These are phyloP conservation scores for Rossbeevera mucosa DNA, from an alignment of 768 basidiomycete genomes.

Conservation along the genomic window DNA sequence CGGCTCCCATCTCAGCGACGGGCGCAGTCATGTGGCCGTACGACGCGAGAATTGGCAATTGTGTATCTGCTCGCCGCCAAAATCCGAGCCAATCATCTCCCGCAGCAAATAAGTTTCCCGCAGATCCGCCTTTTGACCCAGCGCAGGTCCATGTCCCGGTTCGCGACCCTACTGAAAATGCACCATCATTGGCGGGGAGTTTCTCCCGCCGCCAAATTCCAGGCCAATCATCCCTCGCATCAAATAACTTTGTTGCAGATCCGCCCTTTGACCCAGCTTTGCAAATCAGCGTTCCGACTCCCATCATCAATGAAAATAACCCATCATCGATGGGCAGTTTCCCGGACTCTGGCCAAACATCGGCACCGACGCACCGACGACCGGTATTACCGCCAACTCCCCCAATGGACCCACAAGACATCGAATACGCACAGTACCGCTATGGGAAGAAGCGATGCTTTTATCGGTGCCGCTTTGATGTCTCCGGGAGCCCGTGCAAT, in stretches of 20 bases:
- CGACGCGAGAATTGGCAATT: background rate
- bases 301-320: constrained; percentile 1
- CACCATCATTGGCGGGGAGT: background rate
- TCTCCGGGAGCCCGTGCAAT: constrained; percentile 22
- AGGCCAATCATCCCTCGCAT: background rate
- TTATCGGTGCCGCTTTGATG: constrained; percentile 26
- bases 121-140: background rate
- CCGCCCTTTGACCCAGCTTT: background rate
- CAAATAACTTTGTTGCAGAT: background rate
- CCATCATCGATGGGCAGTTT: background rate
- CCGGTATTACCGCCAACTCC: background rate
- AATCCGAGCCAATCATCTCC: background rate
- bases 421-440: constrained; percentile 20
- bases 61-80: background rate
- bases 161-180: background rate
- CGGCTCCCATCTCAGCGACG: background rate
- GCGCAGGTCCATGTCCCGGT: background rate
- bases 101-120: background rate
- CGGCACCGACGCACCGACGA: background rate
- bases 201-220: background rate
- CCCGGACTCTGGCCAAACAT: background rate
- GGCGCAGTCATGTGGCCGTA: background rate
- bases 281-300: background rate
- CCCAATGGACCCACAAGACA: constrained; percentile 15
- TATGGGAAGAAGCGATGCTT: constrained; percentile 17